Evolutionary conservation across 2,329 filamentous ascomycete species (phyloP), one percentile per base, ranked within the genome.

Genomic region (Diaporthe capsici): DNA sequence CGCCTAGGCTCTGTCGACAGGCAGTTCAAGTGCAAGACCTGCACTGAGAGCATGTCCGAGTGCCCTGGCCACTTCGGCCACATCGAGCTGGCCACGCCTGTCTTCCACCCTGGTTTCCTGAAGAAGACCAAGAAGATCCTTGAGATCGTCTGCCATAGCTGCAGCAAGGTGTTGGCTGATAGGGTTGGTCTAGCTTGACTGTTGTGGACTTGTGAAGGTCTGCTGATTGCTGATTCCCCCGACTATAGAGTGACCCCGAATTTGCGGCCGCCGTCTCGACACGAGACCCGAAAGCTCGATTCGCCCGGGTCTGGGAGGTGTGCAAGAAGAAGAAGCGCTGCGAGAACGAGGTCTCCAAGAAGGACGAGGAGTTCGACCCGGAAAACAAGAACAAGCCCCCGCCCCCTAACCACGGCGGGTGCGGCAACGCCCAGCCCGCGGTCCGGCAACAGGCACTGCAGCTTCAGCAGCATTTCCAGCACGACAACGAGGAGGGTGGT

Each of bases 81-180:
- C 86, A 99, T 99, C 81, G 97, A 99, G 87, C 90, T 99, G 80
- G 96, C 97, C 57, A 96, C 95, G 83, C 97, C 97, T 74, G 97
- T 99, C 81, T 99, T 94, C 85, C 97, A 99, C 81, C 87, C 89
- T 88, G 97, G 97, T 82, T 99, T 98, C 86, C 94, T 99, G 87
- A 97, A 95, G 85, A 98, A 98, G 89, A 96, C 98, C 87, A 99
- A 99, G 90, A 99, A 98, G 90, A 92, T 99, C 81, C 89, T 99
- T 85, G 97, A 99, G 90, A 97, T 96, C 81, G 96, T 99, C 85
- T 99, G 97, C 90, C 96, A 98, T 88, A 98, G 97, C 86, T 99
- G 97, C 90, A 96, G 96, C 87, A 98, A 97, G 89, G 95, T 98
- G 83, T 92, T 98, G 89, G 94, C 95, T 87, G 96, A 98, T 91